phyloP scores from a whole-genome alignment of 345 rosid genomes.

The Barbarea vulgaris region DNA sequence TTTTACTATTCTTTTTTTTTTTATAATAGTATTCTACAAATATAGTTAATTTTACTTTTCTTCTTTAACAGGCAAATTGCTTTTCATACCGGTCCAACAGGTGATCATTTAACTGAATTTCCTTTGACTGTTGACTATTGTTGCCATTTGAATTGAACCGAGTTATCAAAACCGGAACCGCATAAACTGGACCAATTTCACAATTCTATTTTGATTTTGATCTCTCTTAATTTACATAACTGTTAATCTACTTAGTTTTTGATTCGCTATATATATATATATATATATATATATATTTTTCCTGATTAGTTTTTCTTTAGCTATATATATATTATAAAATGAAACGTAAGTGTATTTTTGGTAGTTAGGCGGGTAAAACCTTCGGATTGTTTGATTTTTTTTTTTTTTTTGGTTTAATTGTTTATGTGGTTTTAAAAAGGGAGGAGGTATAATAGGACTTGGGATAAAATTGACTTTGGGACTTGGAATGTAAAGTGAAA shows the following conservation, averaged over 20 bases:
- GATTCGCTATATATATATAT: too few relatives aligned
- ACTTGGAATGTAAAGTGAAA: not conserved
- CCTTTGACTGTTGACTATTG: not conserved
- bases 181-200: not conserved
- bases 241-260: not conserved
- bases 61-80: constrained; percentile 74
- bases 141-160: not conserved
- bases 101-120: constrained; percentile 36
- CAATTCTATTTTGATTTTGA: too few relatives aligned
- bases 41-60: not conserved
- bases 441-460: too few relatives aligned
- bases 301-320: not conserved
- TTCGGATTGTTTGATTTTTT: not conserved
- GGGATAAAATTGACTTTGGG: too few relatives aligned
- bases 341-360: not conserved
- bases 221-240: too few relatives aligned
- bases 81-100: constrained; percentile 91
- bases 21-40: too few relatives aligned
- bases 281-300: too few relatives aligned
- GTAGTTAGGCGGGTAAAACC: not conserved
- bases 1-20: not conserved
- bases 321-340: too few relatives aligned
- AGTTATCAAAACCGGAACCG: not conserved
- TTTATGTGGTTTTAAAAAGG: too few relatives aligned
- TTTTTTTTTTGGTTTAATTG: not conserved